These are phyloP conservation scores for Strobilomyces confusus DNA, from an alignment of 768 basidiomycete species.

Conservation along the genomic window DNA sequence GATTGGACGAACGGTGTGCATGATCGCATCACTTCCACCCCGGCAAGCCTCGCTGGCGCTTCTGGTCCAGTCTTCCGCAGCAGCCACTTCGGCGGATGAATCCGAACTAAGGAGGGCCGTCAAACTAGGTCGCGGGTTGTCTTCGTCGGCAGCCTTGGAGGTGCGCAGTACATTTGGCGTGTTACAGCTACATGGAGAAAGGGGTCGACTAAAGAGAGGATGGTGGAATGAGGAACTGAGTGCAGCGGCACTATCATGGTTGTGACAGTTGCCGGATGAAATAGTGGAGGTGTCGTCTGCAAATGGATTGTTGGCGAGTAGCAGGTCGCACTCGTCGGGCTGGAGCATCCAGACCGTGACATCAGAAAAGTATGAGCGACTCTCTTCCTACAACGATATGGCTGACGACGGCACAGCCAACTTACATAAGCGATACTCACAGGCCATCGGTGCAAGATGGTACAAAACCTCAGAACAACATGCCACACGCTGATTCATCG, in stretches of 20 bases:
- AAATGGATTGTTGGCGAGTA: conserved; percentile 20
- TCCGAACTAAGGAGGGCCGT: not conserved
- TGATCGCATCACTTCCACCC: not conserved
- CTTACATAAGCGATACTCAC: conserved; percentile 12
- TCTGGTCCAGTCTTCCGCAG: not conserved
- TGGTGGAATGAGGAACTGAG: conserved; percentile 6
- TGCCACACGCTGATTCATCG: conserved; percentile 84
- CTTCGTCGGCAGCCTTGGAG: not conserved
- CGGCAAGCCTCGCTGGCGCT: not conserved
- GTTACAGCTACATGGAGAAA: not conserved
- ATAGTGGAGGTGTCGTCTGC: conserved; percentile 1
- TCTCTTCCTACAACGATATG: not conserved
- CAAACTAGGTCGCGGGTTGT: conserved; percentile 4
- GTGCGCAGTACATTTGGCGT: not conserved
- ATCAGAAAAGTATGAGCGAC: conserved; percentile 12
- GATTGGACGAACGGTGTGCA: conserved; percentile 19
- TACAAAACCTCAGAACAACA: conserved; percentile 34
- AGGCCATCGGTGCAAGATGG: too few species aligned
- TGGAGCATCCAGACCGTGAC: conserved; percentile 27
- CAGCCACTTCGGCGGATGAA: not conserved
- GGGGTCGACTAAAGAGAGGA: conserved; percentile 17
- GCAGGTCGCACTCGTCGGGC: conserved; percentile 21
- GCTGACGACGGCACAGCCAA: not conserved
- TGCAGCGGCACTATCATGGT: not conserved
- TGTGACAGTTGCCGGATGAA: not conserved